These are phyloP conservation scores for Cercospora berteroae DNA, from an alignment of 2,329 filamentous ascomycete species.

Conservation along the genomic window DNA sequence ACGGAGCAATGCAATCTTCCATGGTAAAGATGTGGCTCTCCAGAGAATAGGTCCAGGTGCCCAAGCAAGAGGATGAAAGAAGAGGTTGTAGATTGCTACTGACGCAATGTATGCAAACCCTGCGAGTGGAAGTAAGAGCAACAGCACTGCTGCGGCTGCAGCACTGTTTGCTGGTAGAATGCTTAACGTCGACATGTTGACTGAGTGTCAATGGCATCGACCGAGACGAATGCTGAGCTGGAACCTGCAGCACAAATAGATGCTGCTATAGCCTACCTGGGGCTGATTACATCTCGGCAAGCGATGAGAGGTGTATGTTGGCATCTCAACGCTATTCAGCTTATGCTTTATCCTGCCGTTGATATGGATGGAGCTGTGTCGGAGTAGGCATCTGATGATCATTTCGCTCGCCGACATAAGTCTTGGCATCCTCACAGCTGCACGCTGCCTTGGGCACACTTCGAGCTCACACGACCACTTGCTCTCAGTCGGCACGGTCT, in stretches of 20 bases:
- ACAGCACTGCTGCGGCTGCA: not conserved
- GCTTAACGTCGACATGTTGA: not conserved
- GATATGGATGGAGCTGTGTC: not conserved
- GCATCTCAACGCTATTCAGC: not conserved
- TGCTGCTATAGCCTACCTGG: not conserved
- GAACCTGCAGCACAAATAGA: not conserved
- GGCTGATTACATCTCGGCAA: not conserved
- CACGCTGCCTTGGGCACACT: not conserved
- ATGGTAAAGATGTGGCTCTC: not conserved
- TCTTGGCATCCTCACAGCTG: not conserved
- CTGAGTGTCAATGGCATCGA: not conserved
- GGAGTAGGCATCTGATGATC: not conserved
- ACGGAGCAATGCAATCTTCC: slow-evolving; percentile 8
- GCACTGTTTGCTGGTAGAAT: not conserved
- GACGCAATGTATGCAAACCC: not conserved
- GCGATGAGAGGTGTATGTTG: not conserved
- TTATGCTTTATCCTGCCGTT: not conserved
- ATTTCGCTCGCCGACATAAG: not conserved
- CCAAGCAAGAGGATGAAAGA: slow-evolving; percentile 10
- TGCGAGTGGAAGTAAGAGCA: not conserved
- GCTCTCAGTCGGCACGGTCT: not conserved
- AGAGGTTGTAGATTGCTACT: slow-evolving; percentile 13
- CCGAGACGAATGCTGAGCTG: not conserved
- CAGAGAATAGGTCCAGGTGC: slow-evolving; percentile 6
- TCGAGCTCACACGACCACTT: not conserved